These are phyloP conservation scores for Cicer yamashitae DNA, from an alignment of 306 rosid genomes.

Conservation along the genomic window DNA sequence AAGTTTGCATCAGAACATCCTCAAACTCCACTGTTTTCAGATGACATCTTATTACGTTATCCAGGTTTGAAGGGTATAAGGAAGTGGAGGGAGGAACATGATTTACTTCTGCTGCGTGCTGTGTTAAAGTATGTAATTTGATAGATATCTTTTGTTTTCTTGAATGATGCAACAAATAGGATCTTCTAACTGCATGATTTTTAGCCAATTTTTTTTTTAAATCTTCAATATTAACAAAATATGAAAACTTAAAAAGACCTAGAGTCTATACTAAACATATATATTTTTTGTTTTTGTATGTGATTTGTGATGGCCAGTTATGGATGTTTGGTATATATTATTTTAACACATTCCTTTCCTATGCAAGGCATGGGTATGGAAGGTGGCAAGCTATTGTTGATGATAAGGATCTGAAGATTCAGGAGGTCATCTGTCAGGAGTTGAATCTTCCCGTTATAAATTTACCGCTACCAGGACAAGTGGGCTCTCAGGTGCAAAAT, in stretches of 20 bases:
- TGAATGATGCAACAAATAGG: conserved; percentile 2
- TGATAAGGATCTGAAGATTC: conserved; percentile 89
- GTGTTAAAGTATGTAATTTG: conserved; percentile 72
- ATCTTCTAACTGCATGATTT: conserved; percentile 26
- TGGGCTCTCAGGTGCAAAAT: conserved; percentile 65
- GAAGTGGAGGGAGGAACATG: conserved; percentile 94
- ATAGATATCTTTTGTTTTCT: conserved; percentile 28
- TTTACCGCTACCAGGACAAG: conserved; percentile 75
- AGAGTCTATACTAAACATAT: background rate
- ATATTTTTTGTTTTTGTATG: conserved; percentile 10
- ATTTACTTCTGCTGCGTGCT: conserved; percentile 69
- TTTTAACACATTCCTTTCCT: conserved; percentile 35
- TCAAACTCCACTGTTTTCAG: conserved; percentile 66
- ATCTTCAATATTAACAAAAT: background rate
- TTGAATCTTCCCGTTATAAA: conserved; percentile 86
- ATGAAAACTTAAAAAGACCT: background rate
- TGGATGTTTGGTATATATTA: conserved; percentile 30
- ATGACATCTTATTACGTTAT: conserved; percentile 73
- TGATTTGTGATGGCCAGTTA: conserved; percentile 22
- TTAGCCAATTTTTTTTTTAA: background rate
- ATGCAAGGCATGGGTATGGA: conserved; percentile 92
- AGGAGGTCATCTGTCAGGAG: conserved; percentile 91
- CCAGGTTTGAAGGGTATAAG: conserved; percentile 84
- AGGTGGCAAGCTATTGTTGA: conserved; percentile 99
- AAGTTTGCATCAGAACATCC: conserved; percentile 64